Evolutionary conservation across 2,329 filamentous ascomycete species (phyloP).

Genomic region (Penicillium expansum): DNA sequence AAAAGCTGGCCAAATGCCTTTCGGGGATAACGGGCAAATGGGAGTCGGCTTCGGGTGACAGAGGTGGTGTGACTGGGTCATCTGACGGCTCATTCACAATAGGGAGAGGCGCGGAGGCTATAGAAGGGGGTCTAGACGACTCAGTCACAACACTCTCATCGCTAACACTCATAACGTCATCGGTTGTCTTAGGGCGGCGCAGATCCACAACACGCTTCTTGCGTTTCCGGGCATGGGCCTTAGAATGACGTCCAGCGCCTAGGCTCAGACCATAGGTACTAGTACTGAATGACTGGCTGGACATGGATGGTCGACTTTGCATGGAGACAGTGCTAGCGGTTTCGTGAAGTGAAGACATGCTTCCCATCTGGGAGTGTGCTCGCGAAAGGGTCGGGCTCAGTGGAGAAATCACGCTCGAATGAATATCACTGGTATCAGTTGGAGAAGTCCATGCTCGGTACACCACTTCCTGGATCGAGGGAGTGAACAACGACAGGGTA

Average conservation of each 20-base stretch:
- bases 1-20: slow-evolving; percentile 31
- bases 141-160: slow-evolving; percentile 44
- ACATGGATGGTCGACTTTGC: slow-evolving; percentile 55
- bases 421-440: slow-evolving; percentile 64
- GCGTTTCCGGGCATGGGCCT: slow-evolving; percentile 43
- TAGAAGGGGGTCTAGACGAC: slow-evolving; percentile 44
- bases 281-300: slow-evolving; percentile 36
- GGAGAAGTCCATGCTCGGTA: slow-evolving; percentile 89
- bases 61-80: slow-evolving; percentile 53
- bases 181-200: slow-evolving; percentile 41
- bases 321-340: slow-evolving; percentile 64
- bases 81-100: slow-evolving; percentile 61
- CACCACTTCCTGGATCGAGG: slow-evolving; percentile 82
- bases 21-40: slow-evolving; percentile 37
- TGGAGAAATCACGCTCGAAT: slow-evolving; percentile 40
- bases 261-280: slow-evolving; percentile 42
- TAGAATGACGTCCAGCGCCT: slow-evolving; percentile 44
- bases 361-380: slow-evolving; percentile 62
- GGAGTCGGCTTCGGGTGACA: slow-evolving; percentile 43
- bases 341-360: slow-evolving; percentile 67
- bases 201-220: slow-evolving; percentile 52
- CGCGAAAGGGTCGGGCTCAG: slow-evolving; percentile 56
- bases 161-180: slow-evolving; percentile 43
- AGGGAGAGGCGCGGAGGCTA: slow-evolving; percentile 53
- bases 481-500: slow-evolving; percentile 87